These are phyloP conservation scores for Trifolium pratense DNA, from an alignment of 306 rosid species.

Conservation along the genomic window DNA sequence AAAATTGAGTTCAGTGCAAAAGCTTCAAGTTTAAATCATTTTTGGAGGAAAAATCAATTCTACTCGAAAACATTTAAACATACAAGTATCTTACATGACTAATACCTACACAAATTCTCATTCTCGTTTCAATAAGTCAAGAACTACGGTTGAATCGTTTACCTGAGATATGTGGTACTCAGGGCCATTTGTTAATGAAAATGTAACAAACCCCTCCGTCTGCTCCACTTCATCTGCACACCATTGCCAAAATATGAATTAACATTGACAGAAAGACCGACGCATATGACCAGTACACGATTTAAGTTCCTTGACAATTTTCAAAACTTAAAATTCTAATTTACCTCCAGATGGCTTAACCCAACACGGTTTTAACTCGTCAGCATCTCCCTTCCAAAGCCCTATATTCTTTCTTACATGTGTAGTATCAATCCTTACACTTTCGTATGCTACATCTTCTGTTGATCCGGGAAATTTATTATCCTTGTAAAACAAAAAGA, in stretches of 20 bases:
- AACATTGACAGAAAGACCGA: constrained; percentile 11
- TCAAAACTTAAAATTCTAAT: constrained; percentile 21
- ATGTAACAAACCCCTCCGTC: constrained; percentile 81
- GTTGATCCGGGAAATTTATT: constrained; percentile 75
- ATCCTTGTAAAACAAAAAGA: constrained; percentile 53
- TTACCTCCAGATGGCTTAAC: constrained; percentile 69
- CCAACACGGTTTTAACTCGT: constrained; percentile 88
- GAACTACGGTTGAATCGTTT: constrained; percentile 37
- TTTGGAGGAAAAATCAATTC: neutral
- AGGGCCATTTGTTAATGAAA: constrained; percentile 92
- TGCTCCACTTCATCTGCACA: constrained; percentile 72
- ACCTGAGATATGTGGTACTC: constrained; percentile 98
- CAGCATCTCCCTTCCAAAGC: constrained; percentile 65
- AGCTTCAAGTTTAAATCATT: neutral
- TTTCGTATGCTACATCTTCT: constrained; percentile 54
- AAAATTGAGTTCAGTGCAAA: neutral
- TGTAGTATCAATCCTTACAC: constrained; percentile 49
- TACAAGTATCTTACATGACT: neutral
- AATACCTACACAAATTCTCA: constrained; percentile 11
- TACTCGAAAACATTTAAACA: neutral
- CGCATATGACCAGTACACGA: neutral
- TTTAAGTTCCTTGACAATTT: constrained; percentile 19
- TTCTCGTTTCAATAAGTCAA: constrained; percentile 25
- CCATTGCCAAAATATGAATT: constrained; percentile 32
- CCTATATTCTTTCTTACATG: constrained; percentile 60